These are phyloP conservation scores for Misopates orontium DNA, from an alignment of 257 asterid genomes.

Conservation along the genomic window DNA sequence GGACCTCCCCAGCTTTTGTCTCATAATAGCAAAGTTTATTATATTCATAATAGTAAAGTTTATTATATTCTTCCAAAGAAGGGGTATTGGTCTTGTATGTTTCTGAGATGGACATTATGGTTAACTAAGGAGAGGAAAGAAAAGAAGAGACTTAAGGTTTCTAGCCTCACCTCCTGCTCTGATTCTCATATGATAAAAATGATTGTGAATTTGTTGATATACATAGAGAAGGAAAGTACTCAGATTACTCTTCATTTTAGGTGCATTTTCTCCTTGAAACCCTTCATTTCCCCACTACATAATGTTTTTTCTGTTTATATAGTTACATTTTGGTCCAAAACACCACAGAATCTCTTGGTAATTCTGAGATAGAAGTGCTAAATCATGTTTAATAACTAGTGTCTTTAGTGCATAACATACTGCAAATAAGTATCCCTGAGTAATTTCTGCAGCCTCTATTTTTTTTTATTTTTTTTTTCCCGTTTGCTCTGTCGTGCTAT, in stretches of 20 bases:
- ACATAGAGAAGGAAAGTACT: not conserved
- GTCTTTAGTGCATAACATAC: no score
- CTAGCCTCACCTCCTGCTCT: no score
- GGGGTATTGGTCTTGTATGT: conserved; percentile 4
- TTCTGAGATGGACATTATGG: not conserved
- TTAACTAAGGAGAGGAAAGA: not conserved
- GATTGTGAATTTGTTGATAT: not conserved
- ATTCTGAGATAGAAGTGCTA: not conserved
- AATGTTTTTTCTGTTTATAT: no score
- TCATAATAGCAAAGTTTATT: not conserved
- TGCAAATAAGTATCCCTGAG: no score
- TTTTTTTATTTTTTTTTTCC: no score
- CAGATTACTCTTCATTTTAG: not conserved
- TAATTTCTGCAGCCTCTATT: no score
- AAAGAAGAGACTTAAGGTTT: not conserved
- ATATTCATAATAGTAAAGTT: no score
- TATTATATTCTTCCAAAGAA: no score
- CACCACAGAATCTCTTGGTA: not conserved
- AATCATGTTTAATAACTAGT: not conserved
- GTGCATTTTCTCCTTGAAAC: not conserved
- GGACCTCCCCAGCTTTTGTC: conserved; percentile 25
- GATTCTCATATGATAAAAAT: not conserved
- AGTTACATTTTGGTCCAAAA: not conserved
- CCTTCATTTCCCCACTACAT: no score
- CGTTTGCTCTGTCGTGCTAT: no score